Percentiles rank a stretch among this genome's conserved stretches.
These are phyloP conservation scores for Lactarius vividus DNA, from an alignment of 768 basidiomycete species.

Conservation along the genomic window DNA sequence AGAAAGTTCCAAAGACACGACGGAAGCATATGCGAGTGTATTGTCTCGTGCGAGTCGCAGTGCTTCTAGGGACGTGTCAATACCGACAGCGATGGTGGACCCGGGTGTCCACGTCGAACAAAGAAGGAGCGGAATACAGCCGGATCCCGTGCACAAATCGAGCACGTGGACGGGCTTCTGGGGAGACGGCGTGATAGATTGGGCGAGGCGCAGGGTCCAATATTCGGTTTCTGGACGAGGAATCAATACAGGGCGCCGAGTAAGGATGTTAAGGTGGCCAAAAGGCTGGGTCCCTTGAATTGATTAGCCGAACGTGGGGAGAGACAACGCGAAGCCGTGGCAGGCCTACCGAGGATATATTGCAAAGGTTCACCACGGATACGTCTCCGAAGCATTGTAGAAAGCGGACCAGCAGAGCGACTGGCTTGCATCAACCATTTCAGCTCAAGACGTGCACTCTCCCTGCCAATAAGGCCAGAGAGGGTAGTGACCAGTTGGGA, in stretches of 20 bases:
- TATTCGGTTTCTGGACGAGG: constrained; percentile 95
- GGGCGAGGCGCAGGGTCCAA: constrained; percentile 65
- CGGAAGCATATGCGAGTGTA: constrained; percentile 31
- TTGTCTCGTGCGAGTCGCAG: constrained; percentile 49
- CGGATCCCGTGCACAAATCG: constrained; percentile 92
- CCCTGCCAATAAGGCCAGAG: constrained; percentile 36
- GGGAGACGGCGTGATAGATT: constrained; percentile 40
- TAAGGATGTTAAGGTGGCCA: constrained; percentile 72
- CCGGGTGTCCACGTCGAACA: constrained; percentile 61
- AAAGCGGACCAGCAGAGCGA: constrained; percentile 19
- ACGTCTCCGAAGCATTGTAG: constrained; percentile 56
- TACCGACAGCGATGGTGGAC: constrained; percentile 52
- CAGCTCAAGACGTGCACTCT: constrained; percentile 42
- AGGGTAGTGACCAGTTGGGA: constrained; percentile 33
- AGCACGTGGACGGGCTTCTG: constrained; percentile 45
- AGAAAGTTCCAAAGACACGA: not conserved
- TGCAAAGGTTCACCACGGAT: constrained; percentile 76
- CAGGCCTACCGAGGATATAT: constrained; percentile 81
- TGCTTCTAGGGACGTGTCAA: constrained; percentile 69
- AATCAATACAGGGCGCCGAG: constrained; percentile 81
- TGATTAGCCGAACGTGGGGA: constrained; percentile 3
- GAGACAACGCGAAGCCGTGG: constrained; percentile 39
- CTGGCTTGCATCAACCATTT: constrained; percentile 47
- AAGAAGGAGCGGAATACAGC: constrained; percentile 87
- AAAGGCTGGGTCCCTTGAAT: constrained; percentile 82